Evolutionary conservation across 148 eudicot genomes (phyloP).

Genomic region (Simmondsia chinensis): DNA sequence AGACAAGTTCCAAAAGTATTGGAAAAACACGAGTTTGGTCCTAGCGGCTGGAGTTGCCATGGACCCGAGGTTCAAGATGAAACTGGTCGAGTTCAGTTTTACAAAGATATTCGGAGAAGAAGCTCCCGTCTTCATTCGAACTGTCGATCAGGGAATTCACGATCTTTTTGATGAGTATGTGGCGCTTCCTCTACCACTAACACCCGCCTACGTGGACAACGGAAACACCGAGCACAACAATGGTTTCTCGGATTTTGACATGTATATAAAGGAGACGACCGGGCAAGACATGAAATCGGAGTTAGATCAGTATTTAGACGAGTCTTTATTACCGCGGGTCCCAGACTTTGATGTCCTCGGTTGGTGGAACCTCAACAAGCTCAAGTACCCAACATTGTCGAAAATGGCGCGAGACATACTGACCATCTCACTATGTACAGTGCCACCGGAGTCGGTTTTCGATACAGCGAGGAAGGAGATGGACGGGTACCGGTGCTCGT

Average conservation of each 20-base stretch:
- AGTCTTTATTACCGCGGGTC: slow-evolving; percentile 76
- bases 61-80: slow-evolving; percentile 94
- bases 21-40: slow-evolving; percentile 57
- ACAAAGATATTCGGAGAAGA: slow-evolving; percentile 67
- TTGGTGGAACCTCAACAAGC: slow-evolving; percentile 89
- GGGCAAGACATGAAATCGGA: slow-evolving; percentile 78
- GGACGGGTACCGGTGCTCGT: slow-evolving; percentile 64
- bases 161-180: slow-evolving; percentile 72
- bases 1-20: slow-evolving; percentile 66
- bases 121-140: slow-evolving; percentile 40
- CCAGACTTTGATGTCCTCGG: slow-evolving; percentile 87
- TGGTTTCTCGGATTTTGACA: slow-evolving; percentile 74
- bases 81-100: slow-evolving; percentile 90
- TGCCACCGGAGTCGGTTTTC: slow-evolving; percentile 42
- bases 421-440: slow-evolving; percentile 58
- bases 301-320: slow-evolving; percentile 88
- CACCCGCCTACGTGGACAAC: slow-evolving; percentile 30
- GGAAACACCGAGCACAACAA: slow-evolving; percentile 28
- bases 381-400: slow-evolving; percentile 86
- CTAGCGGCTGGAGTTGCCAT: slow-evolving; percentile 77
- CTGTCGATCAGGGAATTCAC: slow-evolving; percentile 80
- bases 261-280: slow-evolving; percentile 74
- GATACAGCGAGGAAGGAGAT: slow-evolving; percentile 52
- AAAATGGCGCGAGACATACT: slow-evolving; percentile 91
- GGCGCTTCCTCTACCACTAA: slow-evolving; percentile 38